Evolutionary conservation across 2,329 filamentous ascomycete genomes (phyloP), one percentile per base, ranked within the genome.

Genomic region (Myrmaecium sp.): DNA sequence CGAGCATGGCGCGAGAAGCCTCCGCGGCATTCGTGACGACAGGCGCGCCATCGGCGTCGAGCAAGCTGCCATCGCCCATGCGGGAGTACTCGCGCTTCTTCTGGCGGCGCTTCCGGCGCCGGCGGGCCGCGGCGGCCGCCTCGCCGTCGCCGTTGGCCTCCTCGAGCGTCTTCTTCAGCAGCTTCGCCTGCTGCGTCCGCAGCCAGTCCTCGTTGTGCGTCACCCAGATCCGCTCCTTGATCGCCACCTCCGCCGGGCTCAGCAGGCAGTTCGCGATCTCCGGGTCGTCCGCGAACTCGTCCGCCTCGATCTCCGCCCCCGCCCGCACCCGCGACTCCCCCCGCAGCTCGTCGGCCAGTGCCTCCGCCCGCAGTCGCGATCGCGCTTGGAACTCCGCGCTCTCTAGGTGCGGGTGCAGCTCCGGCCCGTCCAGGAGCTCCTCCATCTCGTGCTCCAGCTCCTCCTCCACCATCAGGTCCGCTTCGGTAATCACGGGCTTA

Each of bases 141-240:
- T n/a, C n/a, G n/a, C n/a, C n/a, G n/a, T n/a, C 21, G 28, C 60
- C 58, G 17, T 58, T 56, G 8, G 60, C 61, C 33, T 65, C 62
- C n/a, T 59, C 59, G 11, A 71, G 49, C 18, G 83, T 80, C 32
- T 73, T 68, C 20, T 77, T 69, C 30, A 91, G 75, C 5, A 77
- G 64, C 50, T 89, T 92, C 33, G 79, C 72, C 44, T 94, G 83
- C 44, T 91, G 77, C 25, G 73, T 68, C 6, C 86, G 78, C 20
- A 98, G 62, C 68, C 84, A 98, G 38, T 91, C 82, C 47, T 89
- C 83, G 51, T 98, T 95, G 46, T 84, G 74, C 32, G 86, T 84
- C 22, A 92, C 73, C 89, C 89, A 98, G 27, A 95, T 79, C 32
- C 73, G 71, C 49, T 94, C 84, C 49, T 94, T 95, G 44, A 83